Percentiles rank a stretch among this genome's conserved stretches.
Conservation (phyloP, 768 basidiomycete genomes). For the Suillus hirtellus region DNA sequence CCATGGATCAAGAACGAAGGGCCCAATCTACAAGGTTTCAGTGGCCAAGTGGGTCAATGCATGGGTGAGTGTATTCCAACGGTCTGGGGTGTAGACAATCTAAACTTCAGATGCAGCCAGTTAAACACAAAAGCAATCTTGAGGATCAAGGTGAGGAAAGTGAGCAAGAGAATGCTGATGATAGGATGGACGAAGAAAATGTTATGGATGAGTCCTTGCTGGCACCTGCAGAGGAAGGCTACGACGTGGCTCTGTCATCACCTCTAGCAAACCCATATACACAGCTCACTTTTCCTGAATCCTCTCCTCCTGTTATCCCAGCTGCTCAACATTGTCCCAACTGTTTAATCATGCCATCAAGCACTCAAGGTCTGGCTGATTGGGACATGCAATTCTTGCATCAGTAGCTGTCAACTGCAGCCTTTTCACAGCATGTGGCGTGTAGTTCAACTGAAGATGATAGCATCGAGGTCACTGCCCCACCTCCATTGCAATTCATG, state of each 20-base stretch:
- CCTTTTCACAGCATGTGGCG: background rate
- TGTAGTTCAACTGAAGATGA: background rate
- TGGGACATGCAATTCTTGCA: background rate
- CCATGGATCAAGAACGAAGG: background rate
- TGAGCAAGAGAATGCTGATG: rapidly evolving
- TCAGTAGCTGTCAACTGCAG: background rate
- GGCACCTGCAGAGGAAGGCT: too few relatives aligned
- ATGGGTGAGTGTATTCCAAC: background rate
- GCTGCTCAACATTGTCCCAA: background rate
- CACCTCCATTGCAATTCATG: background rate
- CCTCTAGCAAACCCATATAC: background rate
- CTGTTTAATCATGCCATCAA: background rate
- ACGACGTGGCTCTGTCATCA: background rate
- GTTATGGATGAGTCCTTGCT: too few relatives aligned
- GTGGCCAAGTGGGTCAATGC: background rate
- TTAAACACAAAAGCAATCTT: background rate
- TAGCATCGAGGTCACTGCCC: background rate
- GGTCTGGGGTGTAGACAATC: background rate
- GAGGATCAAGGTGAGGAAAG: too few relatives aligned
- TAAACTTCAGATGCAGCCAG: background rate
- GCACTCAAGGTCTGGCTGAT: background rate
- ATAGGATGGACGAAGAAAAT: too few relatives aligned
- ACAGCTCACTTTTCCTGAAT: background rate
- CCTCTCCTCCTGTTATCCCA: background rate
- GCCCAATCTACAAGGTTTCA: background rate